Evolutionary conservation across 1,139 yeast genomes (phyloP), one percentile per base, ranked within the genome.

Genomic region (Hanseniaspora gamundiae): DNA sequence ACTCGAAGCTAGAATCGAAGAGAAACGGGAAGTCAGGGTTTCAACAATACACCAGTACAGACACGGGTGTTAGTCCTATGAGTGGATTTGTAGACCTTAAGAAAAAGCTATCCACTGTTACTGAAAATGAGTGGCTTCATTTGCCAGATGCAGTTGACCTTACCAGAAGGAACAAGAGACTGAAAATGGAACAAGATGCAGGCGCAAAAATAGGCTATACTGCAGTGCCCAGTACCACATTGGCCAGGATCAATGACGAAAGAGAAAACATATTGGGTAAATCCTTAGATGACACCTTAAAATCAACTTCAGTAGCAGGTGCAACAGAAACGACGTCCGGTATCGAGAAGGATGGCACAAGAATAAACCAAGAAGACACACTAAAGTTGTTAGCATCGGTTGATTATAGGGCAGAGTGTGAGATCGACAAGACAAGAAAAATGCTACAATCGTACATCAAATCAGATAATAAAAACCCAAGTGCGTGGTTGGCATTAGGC

Each of bases 121-220:
- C 84, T 2, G 74, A 69, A 19, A 81, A 76, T 2, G 80, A 88
- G 54, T 91, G 98, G 98, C 71, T 74, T 2, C 70, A 67, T 49
- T 58, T 91, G 5, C 97, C 98, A 0, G 95, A 86, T 49, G 93
- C 87, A 0, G 85, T 87, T 2, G 98, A 91, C 62, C 67, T 84
- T 53, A 91, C 98, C 0, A 72, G 80, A 53, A 67, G 77, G 48
- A 86, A 87, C 59, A 86, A 87, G 54, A 66, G 97, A 45, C 66
- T 73, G 42, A 66, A 95, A 42, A 61, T 78, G 40, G 70, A 79
- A 45, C 74, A 75, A 42, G 28, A 82, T 80, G 54, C 74, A 69
- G 55, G 76, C 76, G 47, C 79, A 78, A 51, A 64, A 95, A 46
- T 74, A n/a, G 26, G 31, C 13, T 88, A 86, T 58, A 86, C 95